phyloP scores from a whole-genome alignment of 257 asterid species.

The Nicotiana paniculata region DNA sequence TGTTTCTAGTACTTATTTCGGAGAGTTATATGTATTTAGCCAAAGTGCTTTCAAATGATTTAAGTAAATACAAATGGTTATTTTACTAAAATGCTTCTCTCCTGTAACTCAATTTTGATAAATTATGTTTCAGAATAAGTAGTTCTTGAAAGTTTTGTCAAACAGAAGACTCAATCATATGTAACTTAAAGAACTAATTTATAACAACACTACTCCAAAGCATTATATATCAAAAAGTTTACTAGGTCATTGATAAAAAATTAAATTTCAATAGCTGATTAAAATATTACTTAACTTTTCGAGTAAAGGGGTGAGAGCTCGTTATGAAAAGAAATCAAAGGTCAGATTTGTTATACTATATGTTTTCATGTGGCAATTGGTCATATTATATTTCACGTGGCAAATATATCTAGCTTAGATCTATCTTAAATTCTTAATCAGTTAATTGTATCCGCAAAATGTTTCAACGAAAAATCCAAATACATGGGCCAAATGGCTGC shows the following conservation, averaged over 20 bases:
- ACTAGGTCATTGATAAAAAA: background rate
- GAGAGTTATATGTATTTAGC: too few species aligned
- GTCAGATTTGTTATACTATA: background rate
- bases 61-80: too few species aligned
- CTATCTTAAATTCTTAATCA: too few species aligned
- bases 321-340: background rate
- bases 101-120: too few species aligned
- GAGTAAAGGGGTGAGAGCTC: background rate
- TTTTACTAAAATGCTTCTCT: too few species aligned
- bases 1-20: too few species aligned
- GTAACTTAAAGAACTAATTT: background rate
- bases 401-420: background rate
- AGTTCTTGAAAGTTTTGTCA: too few species aligned
- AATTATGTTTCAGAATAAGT: too few species aligned
- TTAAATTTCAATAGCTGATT: background rate
- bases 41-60: too few species aligned
- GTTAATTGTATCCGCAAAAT: conserved; percentile 1
- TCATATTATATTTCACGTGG: background rate
- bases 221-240: background rate
- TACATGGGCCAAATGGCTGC: background rate
- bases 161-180: too few species aligned
- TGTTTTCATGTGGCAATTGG: background rate
- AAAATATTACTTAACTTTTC: background rate
- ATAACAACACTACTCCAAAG: background rate
- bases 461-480: background rate